Evolutionary conservation across 768 basidiomycete genomes (phyloP).

Genomic region (Rhizopogon salebrosus): DNA sequence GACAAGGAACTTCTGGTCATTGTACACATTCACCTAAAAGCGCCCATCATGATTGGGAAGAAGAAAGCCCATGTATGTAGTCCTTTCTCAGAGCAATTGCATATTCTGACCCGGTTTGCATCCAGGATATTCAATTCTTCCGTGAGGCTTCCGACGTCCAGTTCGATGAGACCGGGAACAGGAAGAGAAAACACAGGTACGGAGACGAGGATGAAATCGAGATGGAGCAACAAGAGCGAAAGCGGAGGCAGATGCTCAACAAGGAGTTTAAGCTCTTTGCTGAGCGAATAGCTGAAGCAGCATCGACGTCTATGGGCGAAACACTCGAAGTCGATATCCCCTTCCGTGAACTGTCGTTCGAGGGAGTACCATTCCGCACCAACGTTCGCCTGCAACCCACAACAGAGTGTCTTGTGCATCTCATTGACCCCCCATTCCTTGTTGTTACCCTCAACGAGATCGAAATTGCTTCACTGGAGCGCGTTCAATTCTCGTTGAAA

Average conservation of each 20-base stretch:
- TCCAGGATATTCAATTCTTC: slow-evolving; percentile 94
- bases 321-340: slow-evolving; percentile 92
- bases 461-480: slow-evolving; percentile 94
- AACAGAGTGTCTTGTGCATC: slow-evolving; percentile 93
- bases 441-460: slow-evolving; percentile 93
- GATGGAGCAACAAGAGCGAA: slow-evolving; percentile 95
- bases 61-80: slow-evolving; percentile 86
- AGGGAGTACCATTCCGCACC: slow-evolving; percentile 93
- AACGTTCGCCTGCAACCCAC: slow-evolving; percentile 94
- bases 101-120: slow-evolving; percentile 3
- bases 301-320: slow-evolving; percentile 76
- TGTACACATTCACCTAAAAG: slow-evolving; percentile 87
- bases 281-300: slow-evolving; percentile 85
- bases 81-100: neutral
- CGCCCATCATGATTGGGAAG: slow-evolving; percentile 98
- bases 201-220: slow-evolving; percentile 99
- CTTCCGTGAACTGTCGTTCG: slow-evolving; percentile 95
- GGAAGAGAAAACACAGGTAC: slow-evolving; percentile 94
- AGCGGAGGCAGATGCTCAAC: slow-evolving; percentile 83
- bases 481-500: slow-evolving; percentile 92
- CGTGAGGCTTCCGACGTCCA: slow-evolving; percentile 96
- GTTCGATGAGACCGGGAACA: slow-evolving; percentile 98
- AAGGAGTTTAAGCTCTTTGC: slow-evolving; percentile 93
- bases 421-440: slow-evolving; percentile 93
- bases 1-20: slow-evolving; percentile 94